A percentile compares a stretch with the other conserved stretches of the same genome.
Evolutionary conservation across 176 grass and related monocot species (phyloP).

Genomic region (Bothriochloa decipiens): DNA sequence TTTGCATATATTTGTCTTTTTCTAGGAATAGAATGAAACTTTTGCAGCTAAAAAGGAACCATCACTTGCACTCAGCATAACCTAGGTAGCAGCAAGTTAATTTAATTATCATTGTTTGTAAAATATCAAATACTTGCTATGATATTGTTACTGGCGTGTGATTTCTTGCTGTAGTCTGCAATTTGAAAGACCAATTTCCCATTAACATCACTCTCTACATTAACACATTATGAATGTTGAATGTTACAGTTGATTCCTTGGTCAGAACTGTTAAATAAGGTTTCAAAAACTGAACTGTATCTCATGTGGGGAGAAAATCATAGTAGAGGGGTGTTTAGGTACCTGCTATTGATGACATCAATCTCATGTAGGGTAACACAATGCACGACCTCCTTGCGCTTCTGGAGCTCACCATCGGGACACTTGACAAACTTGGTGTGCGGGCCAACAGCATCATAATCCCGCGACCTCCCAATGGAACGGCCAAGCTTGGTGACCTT

Average conservation of each 20-base stretch:
- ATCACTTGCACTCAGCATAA: not conserved
- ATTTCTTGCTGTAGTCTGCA: not conserved
- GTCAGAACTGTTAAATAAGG: not conserved
- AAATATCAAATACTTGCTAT: not conserved
- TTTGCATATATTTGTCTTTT: not conserved
- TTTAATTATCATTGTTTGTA: not conserved
- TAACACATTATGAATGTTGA: not conserved
- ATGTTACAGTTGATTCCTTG: not conserved
- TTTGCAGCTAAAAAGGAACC: not conserved
- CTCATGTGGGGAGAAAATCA: too few relatives aligned
- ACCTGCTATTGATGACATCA: constrained; percentile 99
- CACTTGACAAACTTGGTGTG: constrained; percentile 94
- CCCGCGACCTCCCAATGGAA: constrained; percentile 75
- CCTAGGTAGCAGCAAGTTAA: not conserved
- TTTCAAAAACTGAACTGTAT: not conserved
- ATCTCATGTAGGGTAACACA: constrained; percentile 96
- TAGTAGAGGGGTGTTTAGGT: constrained; percentile 4
- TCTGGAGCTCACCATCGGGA: constrained; percentile 94
- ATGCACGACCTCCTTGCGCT: constrained; percentile 97
- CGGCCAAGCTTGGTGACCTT: constrained; percentile 96
- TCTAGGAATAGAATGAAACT: not conserved
- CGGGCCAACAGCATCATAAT: constrained; percentile 81
- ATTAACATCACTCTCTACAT: not conserved
- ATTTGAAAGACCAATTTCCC: not conserved
- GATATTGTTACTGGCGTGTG: not conserved